Evolutionary conservation across 176 grass and related monocot genomes (phyloP), one percentile per base, ranked within the genome.

Genomic region (Elymus sibiricus): DNA sequence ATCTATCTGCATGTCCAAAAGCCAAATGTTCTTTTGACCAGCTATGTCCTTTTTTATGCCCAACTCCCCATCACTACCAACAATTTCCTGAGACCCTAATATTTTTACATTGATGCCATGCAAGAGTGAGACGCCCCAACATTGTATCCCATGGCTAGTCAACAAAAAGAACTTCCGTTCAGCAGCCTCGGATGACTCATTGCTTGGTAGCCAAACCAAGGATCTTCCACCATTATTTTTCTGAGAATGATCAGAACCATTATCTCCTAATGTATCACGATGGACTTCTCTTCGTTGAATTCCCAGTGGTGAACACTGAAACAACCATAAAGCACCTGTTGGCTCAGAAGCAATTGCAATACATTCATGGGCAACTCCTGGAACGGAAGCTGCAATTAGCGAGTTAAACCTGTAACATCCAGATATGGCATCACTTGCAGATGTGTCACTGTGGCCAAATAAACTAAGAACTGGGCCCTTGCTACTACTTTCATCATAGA

Each of bases 11-110:
- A 98, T 92, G 84, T 98, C 96, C 88, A 98, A 92, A 91, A 98
- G 93, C 96, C 96, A 98, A 16, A 98, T 92, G 38, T 95, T 91
- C 76, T 98, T 98, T 84, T 98, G 97, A 56, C 97, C 97, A 81
- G 94, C 97, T 86, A 98, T 82, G 79, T 98, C 97, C 80, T 95
- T 98, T 84, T 92, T 98, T 85, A 98, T 98, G 81, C 97, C 88
- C 65, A 92, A 80, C 87, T 95, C 92, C 17, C 86, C 90, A 86
- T 98, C 92, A 75, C 77, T 93, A 64, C 92, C 94, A 82, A 98
- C 91, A 82, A 98, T 89, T 92, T 84, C 84, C 55, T 95, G 92
- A 51, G 82, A 90, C 76, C 92, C 89, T 86, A 88, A 5, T 71
- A 86, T 98, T 83, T 86, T 88, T 35, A 94, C 64, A 89, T 79